Percentiles rank a stretch among this genome's conserved stretches.
phyloP scores from a whole-genome alignment of 305 asterid genomes.

The Fraxinus angustifolia region DNA sequence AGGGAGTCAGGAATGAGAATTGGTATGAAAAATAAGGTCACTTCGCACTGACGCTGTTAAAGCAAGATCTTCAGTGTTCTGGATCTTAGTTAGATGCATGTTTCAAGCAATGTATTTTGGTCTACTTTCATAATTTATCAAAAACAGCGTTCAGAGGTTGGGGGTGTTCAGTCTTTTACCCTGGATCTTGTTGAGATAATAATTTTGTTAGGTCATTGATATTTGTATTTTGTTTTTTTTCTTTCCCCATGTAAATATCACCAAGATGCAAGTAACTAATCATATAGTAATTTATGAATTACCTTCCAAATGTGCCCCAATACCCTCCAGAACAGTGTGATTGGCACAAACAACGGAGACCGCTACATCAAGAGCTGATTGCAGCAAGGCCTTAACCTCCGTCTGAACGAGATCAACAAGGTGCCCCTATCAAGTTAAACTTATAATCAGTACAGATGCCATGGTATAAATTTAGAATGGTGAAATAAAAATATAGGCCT shows the following conservation, averaged over 20 bases:
- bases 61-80: neutral
- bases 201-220: neutral
- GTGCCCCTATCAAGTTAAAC: conserved; percentile 59
- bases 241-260: neutral
- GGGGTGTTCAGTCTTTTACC: neutral
- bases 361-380: conserved; percentile 91
- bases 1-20: neutral
- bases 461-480: conserved; percentile 8
- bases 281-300: conserved; percentile 3
- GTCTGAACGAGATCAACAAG: conserved; percentile 91
- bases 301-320: conserved; percentile 96
- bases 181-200: neutral
- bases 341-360: conserved; percentile 90
- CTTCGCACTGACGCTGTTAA: neutral
- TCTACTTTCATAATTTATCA: neutral
- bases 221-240: neutral
- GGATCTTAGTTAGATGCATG: neutral
- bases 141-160: neutral
- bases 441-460: conserved; percentile 22
- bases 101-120: neutral
- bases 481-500: neutral
- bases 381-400: conserved; percentile 79
- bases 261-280: conserved; percentile 11
- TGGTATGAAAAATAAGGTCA: neutral
- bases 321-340: conserved; percentile 83